A percentile compares a stretch with the other conserved stretches of the same genome.
These are phyloP conservation scores for Kodamaea sp. DNA, from an alignment of 1,139 yeast genomes.

Conservation along the genomic window DNA sequence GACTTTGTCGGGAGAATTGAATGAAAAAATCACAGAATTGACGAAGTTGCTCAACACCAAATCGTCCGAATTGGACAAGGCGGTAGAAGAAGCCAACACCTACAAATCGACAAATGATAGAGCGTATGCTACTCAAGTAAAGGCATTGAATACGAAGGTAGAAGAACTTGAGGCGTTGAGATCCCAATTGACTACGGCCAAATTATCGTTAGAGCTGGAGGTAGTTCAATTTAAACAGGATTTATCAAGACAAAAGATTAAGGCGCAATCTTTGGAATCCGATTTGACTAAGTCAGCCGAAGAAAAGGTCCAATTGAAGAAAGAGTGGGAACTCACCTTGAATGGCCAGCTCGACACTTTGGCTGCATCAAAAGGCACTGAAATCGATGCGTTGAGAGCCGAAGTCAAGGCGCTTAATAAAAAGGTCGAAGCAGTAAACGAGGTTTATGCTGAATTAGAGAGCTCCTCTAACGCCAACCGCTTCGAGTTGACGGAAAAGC, in stretches of 20 bases:
- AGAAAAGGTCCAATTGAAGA: conserved; percentile 20
- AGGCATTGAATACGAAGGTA: conserved; percentile 10
- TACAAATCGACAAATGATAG: conserved; percentile 8
- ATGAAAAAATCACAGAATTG: conserved; percentile 15
- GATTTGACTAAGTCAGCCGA: conserved; percentile 11
- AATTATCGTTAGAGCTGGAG: conserved; percentile 11
- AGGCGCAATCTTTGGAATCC: conserved; percentile 5
- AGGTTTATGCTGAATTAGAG: conserved; percentile 4
- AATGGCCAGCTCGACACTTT: conserved; percentile 32
- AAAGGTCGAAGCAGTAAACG: conserved; percentile 5
- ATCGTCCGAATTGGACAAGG: conserved; percentile 11
- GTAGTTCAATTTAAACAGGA: conserved; percentile 6
- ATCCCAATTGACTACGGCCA: conserved; percentile 8
- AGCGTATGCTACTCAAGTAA: conserved; percentile 7
- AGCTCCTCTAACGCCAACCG: conserved; percentile 1
- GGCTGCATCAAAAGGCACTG: conserved; percentile 28
- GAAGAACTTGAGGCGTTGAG: conserved; percentile 12
- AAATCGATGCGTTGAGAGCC: conserved; percentile 8
- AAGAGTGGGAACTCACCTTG: conserved; percentile 29
- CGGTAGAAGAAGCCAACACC: conserved; percentile 7
- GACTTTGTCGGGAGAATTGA: conserved; percentile 14
- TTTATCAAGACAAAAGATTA: conserved; percentile 4
- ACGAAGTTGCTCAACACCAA: conserved; percentile 13
- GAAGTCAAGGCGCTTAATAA: conserved; percentile 3
- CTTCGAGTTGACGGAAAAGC: background rate